Evolutionary conservation across 2,329 filamentous ascomycete genomes (phyloP).

Genomic region (Phyllosticta paracitricarpa): DNA sequence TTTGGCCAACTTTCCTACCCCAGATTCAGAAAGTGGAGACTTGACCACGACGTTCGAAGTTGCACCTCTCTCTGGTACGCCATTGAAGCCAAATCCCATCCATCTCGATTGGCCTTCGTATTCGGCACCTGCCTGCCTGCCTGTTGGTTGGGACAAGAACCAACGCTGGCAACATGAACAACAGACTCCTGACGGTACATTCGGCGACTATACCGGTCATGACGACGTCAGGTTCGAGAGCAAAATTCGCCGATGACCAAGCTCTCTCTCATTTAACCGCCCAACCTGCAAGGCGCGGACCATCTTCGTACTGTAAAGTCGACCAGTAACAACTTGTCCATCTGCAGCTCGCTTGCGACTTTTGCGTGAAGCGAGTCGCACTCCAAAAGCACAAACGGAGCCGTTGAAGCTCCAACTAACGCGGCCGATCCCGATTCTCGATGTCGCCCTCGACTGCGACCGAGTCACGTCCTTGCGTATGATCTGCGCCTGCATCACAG

Average conservation of each 20-base stretch:
- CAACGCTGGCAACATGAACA: neutral
- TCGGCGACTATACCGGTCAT: neutral
- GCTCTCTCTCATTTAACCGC: neutral
- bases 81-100: neutral
- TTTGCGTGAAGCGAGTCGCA: neutral
- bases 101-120: neutral
- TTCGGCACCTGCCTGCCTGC: neutral
- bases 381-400: neutral
- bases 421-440: neutral
- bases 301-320: neutral
- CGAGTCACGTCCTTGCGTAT: neutral
- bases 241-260: neutral
- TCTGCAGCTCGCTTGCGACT: neutral
- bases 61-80: conserved; percentile 1
- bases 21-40: conserved; percentile 11
- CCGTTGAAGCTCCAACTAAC: neutral
- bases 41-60: conserved; percentile 7
- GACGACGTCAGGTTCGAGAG: neutral
- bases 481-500: neutral
- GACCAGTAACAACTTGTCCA: neutral
- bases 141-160: neutral
- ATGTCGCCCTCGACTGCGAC: neutral
- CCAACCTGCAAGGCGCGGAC: neutral
- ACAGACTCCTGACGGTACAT: neutral
- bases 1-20: neutral